Percentiles rank a stretch among this genome's conserved stretches.
These are phyloP conservation scores for Physcomitrellopsis africana DNA, from an alignment of 225 moss, liverwort and hornwort species.

Conservation along the genomic window DNA sequence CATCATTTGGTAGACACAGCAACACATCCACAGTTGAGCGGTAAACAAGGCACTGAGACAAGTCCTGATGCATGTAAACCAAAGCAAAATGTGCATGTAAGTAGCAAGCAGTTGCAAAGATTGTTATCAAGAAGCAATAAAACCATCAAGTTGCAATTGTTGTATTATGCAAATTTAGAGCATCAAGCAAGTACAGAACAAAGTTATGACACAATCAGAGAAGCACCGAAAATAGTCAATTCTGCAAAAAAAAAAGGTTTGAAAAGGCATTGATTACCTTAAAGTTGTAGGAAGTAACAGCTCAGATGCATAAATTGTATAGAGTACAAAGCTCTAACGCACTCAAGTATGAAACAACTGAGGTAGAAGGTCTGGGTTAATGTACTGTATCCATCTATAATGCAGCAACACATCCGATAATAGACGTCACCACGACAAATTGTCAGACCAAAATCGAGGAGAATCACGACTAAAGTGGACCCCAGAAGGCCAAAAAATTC, in stretches of 20 bases:
- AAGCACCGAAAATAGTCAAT: background rate
- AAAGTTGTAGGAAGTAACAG: background rate
- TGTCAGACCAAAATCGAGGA: slow-evolving; percentile 11
- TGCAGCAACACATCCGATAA: slow-evolving; percentile 28
- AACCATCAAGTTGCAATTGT: background rate
- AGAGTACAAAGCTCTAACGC: slow-evolving; percentile 30
- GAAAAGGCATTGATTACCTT: slow-evolving; percentile 22
- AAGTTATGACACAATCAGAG: slow-evolving; percentile 1
- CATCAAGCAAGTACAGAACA: background rate
- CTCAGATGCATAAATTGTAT: slow-evolving; percentile 35
- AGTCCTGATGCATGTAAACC: slow-evolving; percentile 18
- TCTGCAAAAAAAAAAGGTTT: background rate
- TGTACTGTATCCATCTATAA: slow-evolving; percentile 29
- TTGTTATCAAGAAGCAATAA: background rate
- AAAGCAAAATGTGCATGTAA: background rate
- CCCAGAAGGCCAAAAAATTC: slow-evolving; percentile 14
- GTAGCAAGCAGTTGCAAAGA: background rate
- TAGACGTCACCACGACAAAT: background rate
- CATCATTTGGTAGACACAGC: background rate
- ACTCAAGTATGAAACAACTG: slow-evolving; percentile 32
- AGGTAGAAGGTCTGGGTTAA: slow-evolving; percentile 27
- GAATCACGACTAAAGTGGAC: slow-evolving; percentile 7
- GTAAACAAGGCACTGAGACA: slow-evolving; percentile 10
- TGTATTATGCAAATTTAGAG: background rate
- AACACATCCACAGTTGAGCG: slow-evolving; percentile 6